Base-by-base conservation (phyloP, 306 rosid genomes). In the Canavalia gladiata region DNA sequence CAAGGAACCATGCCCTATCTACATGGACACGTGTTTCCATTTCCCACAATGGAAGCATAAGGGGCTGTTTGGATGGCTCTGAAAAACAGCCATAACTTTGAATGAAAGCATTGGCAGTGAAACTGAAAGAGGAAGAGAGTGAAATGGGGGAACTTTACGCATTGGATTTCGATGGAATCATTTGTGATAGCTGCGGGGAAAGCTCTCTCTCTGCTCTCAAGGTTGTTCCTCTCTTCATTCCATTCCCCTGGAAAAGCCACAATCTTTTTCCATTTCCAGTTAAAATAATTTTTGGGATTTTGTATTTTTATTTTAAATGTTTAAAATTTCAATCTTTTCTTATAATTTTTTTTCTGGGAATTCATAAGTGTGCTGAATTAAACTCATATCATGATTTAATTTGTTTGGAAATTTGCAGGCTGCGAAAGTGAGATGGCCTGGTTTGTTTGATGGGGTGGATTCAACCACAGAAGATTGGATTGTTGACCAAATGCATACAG, bases 151-250 rank as follows among this genome's bases (percentile, higher is more conserved):
- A 92, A 66, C 88, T 95, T 31, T 95, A 92, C 78, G 98, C 97
- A 30, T 85, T 92, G 88, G 97, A 92, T 86, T 95, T 95, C 85
- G 98, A 92, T 81, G 98, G 97, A 76, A 85, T 95, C 84, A 77
- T 95, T 49, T 92, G 99, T 43, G 97, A 92, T 83, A 95, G 97
- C 88, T 95, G 98, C 73, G 97, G 98, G 3, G 98, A 95, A 86
- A 95, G 95, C 86, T 90, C 98, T 58, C 87, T 84, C 77, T 95
- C 97, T 72, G 97, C 97, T 66, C 79, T 92, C 68, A 92, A 91
- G 97, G 98, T 94, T 39, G 98, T 94, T 39, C 42, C 34, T 68
- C 11, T 28, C 55, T 30, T 78, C 55, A 43, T 41, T 52, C 78
- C 64, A 43, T 78, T 9, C 47, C 74, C 18, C 10, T 47, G 78